Percentiles rank a stretch among this genome's conserved stretches.
phyloP scores from a whole-genome alignment of 2,329 filamentous ascomycete genomes.

The Didymella glomerata region DNA sequence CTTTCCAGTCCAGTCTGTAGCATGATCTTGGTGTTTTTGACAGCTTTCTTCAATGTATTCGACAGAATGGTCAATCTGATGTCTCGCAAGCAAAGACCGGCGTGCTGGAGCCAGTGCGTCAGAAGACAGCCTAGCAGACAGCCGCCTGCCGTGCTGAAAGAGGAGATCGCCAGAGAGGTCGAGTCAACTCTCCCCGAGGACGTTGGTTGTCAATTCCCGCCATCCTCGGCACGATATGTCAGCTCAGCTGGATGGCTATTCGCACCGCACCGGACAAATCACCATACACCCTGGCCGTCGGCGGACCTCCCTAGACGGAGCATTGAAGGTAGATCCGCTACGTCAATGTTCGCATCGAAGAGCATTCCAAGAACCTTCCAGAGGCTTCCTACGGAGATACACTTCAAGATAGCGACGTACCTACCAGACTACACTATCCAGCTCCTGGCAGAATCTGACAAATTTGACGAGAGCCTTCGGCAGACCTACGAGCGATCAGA shows the following conservation, averaged over 20 bases:
- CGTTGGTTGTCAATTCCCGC: neutral
- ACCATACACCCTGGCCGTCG: neutral
- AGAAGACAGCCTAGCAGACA: neutral
- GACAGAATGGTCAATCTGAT: neutral
- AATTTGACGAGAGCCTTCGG: neutral
- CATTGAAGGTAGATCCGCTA: neutral
- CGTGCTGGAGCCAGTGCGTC: too few relatives aligned
- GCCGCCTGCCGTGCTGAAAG: neutral
- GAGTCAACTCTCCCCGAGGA: neutral
- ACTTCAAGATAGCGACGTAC: conserved; percentile 5
- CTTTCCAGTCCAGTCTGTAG: neutral
- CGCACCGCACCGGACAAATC: neutral
- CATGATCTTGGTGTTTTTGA: neutral
- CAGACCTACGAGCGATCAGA: neutral
- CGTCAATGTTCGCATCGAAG: too few relatives aligned
- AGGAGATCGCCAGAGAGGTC: too few relatives aligned
- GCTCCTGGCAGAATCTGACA: neutral
- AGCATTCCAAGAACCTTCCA: neutral
- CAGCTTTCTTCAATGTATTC: neutral
- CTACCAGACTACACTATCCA: neutral
- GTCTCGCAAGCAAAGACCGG: neutral
- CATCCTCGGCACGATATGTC: neutral
- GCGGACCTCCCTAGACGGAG: neutral
- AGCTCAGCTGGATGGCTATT: neutral
- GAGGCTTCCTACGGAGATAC: neutral